A percentile compares a stretch with the other conserved stretches of the same genome.
Evolutionary conservation across 1,139 yeast genomes (phyloP).

Genomic region (Suhomyces atakaporum): DNA sequence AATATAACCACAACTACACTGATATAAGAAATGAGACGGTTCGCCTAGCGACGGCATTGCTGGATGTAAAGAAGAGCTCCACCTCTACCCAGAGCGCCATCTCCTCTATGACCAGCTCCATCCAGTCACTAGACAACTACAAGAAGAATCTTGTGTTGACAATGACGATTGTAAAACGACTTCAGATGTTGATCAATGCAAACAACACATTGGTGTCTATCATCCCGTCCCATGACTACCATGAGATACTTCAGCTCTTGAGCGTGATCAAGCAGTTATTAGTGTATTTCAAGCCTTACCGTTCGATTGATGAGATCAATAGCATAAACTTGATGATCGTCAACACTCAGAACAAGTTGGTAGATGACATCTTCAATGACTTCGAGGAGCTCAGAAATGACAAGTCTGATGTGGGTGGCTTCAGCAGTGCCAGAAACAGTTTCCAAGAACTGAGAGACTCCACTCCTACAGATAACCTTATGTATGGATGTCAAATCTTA

Average conservation of each 20-base stretch:
- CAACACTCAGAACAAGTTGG: slow-evolving; percentile 62
- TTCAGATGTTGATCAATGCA: slow-evolving; percentile 84
- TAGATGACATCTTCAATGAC: slow-evolving; percentile 74
- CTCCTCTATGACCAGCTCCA: slow-evolving; percentile 69
- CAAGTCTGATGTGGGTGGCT: slow-evolving; percentile 1
- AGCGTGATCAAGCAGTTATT: slow-evolving; percentile 80
- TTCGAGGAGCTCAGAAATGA: slow-evolving; percentile 49
- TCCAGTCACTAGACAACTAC: slow-evolving; percentile 75
- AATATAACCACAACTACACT: slow-evolving; percentile 28
- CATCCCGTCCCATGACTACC: slow-evolving; percentile 52
- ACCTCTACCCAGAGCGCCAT: slow-evolving; percentile 61
- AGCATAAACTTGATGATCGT: slow-evolving; percentile 63
- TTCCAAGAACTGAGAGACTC: slow-evolving; percentile 4
- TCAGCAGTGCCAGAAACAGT: slow-evolving; percentile 6
- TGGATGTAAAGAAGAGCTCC: slow-evolving; percentile 31
- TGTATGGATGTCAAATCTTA: slow-evolving; percentile 69
- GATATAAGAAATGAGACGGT: slow-evolving; percentile 46
- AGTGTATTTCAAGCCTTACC: slow-evolving; percentile 75
- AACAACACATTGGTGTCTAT: slow-evolving; percentile 62
- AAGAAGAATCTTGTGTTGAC: slow-evolving; percentile 80
- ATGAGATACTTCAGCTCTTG: slow-evolving; percentile 65
- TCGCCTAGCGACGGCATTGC: slow-evolving; percentile 43
- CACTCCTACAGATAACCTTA: slow-evolving; percentile 20
- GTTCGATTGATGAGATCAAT: slow-evolving; percentile 82
- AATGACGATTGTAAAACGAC: slow-evolving; percentile 81